Conservation (phyloP, 768 basidiomycete species). For the Boletus reticuloceps region DNA sequence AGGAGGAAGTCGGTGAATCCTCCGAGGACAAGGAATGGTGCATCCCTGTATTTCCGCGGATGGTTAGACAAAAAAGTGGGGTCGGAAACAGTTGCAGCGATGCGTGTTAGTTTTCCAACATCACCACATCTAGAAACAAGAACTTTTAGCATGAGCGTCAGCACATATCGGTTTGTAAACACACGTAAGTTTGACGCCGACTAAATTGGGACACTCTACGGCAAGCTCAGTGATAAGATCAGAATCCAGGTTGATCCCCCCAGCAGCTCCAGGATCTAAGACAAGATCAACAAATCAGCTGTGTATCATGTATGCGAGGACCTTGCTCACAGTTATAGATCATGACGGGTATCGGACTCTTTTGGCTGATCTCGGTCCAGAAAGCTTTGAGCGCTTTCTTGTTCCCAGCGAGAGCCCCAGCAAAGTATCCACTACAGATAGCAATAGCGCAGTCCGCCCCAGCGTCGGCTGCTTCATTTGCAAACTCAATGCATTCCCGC, state of each 20-base stretch:
- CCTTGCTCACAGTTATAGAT: constrained; percentile 76
- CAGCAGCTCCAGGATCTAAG: constrained; percentile 82
- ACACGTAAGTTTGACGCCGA: constrained; percentile 87
- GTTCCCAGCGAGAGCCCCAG: constrained; percentile 64
- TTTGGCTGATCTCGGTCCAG: constrained; percentile 72
- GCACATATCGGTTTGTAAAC: constrained; percentile 27
- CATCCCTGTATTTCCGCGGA: constrained; percentile 65
- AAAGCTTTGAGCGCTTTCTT: constrained; percentile 72
- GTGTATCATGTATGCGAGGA: not conserved
- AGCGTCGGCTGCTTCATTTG: constrained; percentile 72
- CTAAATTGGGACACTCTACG: constrained; percentile 68
- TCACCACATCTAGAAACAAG: constrained; percentile 69
- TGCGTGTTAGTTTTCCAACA: constrained; percentile 87
- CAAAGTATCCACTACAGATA: constrained; percentile 85
- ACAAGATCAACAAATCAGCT: not conserved
- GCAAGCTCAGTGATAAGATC: constrained; percentile 84
- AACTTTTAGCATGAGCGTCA: constrained; percentile 2
- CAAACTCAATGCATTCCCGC: constrained; percentile 74
- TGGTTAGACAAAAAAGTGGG: constrained; percentile 52
- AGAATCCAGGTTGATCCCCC: constrained; percentile 90
- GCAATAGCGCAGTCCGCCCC: constrained; percentile 89
- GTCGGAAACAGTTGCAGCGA: constrained; percentile 64
- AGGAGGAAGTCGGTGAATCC: constrained; percentile 84
- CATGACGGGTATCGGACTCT: constrained; percentile 83
- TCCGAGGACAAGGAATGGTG: constrained; percentile 75